Evolutionary conservation across 257 asterid species (phyloP), one percentile per base, ranked within the genome.

Genomic region (Echites panduratus): DNA sequence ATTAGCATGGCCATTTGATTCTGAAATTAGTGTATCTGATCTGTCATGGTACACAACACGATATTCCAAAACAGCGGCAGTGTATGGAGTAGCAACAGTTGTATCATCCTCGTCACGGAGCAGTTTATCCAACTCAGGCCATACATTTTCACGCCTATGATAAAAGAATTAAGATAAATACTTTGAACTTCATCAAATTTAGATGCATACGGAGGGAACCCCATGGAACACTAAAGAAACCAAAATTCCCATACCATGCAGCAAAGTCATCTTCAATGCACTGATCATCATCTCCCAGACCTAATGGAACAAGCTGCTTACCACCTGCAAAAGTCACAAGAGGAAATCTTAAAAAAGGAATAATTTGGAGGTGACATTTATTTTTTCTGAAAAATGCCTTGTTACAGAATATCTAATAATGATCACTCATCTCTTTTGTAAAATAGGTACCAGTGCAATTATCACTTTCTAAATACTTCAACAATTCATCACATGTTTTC

Each of bases 251-350:
- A 68, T 91, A 95, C 98, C 99, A 95, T 73, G 96, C 88, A 61
- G 96, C 7, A 77, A 92, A 95, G 84, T 95, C 99, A 84, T 95
- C 99, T 87, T 95, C 99, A 78, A 95, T 95, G 88, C 98, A 90
- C 71, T 92, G 99, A 78, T 95, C 99, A 73, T 95, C 99, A 72
- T 95, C 99, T 61, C 99, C 99, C 67, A 95, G 96, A 81, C 99
- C 99, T 86, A 95, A 88, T 22, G 90, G 84, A 44, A 88, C 89
- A 70, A 95, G 86, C 61, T 85, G 83, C 70, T 92, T 84, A 17
- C 90, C 99, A 40, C 99, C 99, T 95, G 92, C 70, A 75, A 77
- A 70, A 14, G 32, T 47, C 38, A 48, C 27, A 76, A 48, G 14
- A 32, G 65, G 66, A 72, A 50, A 72, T 70, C 75, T 81, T 38